Evolutionary conservation across 208 protist genomes (phyloP).

Genomic region (Entamoeba dispar): DNA sequence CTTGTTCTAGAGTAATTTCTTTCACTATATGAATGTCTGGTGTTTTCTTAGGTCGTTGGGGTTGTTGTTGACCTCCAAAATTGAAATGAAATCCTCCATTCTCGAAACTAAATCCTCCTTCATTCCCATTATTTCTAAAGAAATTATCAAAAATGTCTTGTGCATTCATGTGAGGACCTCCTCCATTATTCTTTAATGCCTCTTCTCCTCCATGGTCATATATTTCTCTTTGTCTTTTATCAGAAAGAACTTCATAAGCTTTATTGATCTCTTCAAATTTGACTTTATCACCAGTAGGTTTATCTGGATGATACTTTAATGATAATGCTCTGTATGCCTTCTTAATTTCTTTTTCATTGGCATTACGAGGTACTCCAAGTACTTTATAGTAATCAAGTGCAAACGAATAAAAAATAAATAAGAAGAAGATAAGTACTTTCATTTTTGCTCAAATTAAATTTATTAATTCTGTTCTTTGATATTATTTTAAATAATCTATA

Average conservation of each 20-base stretch:
- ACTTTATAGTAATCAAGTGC: background rate
- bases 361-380: background rate
- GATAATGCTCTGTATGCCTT: background rate
- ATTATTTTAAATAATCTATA: too few species aligned
- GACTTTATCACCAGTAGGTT: background rate
- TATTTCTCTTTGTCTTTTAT: background rate
- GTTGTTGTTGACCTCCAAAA: background rate
- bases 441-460: too few species aligned
- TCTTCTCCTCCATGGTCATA: constrained; percentile 7
- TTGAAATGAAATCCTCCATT: background rate
- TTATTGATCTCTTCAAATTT: background rate
- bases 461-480: too few species aligned
- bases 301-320: constrained; percentile 4
- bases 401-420: too few species aligned
- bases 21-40: background rate
- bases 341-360: background rate
- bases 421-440: too few species aligned
- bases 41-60: background rate
- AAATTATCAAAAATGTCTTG: background rate
- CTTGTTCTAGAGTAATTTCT: background rate
- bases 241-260: constrained; percentile 15
- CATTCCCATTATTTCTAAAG: background rate
- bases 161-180: background rate
- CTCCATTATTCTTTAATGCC: background rate
- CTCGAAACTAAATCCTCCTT: too few species aligned